These are phyloP conservation scores for Trametes cubensis DNA, from an alignment of 768 basidiomycete genomes.

Conservation along the genomic window DNA sequence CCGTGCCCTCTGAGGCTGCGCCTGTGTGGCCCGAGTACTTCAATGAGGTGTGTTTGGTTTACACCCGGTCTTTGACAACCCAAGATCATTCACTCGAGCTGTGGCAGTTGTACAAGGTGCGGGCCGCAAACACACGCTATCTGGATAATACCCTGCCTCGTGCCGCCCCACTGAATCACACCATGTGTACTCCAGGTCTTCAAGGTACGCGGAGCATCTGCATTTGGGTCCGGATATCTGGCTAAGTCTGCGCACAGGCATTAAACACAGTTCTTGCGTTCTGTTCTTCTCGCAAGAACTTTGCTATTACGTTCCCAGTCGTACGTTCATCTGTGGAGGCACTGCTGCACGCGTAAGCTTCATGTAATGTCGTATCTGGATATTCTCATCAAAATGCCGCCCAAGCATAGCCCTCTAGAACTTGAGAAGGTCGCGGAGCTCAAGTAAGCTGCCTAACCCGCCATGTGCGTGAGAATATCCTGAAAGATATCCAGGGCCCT, in stretches of 20 bases:
- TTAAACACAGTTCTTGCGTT: slow-evolving; percentile 90
- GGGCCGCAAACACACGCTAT: not conserved
- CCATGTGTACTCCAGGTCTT: slow-evolving; percentile 42
- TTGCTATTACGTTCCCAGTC: slow-evolving; percentile 78
- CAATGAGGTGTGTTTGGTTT: slow-evolving; percentile 22
- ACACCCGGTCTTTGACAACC: not conserved
- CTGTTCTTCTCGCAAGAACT: slow-evolving; percentile 75
- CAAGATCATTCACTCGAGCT: not conserved
- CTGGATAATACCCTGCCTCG: not conserved
- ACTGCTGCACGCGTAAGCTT: slow-evolving; percentile 67
- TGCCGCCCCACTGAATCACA: not conserved
- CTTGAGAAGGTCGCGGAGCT: slow-evolving; percentile 79
- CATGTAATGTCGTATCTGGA: not conserved
- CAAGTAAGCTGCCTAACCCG: slow-evolving; percentile 52
- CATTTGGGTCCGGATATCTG: not conserved
- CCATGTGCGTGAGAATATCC: not conserved
- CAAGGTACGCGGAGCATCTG: slow-evolving; percentile 39
- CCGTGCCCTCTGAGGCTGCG: not conserved
- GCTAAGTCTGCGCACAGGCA: slow-evolving; percentile 49
- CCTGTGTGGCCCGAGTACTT: slow-evolving; percentile 36
- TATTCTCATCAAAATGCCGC: not conserved
- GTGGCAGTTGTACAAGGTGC: slow-evolving; percentile 60
- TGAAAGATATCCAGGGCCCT: slow-evolving; percentile 55
- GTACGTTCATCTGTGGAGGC: slow-evolving; percentile 80
- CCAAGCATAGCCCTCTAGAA: slow-evolving; percentile 67